Evolutionary conservation across 352 stramenopile species (phyloP).

Genomic region (Hyaloperonospora brassicae): DNA sequence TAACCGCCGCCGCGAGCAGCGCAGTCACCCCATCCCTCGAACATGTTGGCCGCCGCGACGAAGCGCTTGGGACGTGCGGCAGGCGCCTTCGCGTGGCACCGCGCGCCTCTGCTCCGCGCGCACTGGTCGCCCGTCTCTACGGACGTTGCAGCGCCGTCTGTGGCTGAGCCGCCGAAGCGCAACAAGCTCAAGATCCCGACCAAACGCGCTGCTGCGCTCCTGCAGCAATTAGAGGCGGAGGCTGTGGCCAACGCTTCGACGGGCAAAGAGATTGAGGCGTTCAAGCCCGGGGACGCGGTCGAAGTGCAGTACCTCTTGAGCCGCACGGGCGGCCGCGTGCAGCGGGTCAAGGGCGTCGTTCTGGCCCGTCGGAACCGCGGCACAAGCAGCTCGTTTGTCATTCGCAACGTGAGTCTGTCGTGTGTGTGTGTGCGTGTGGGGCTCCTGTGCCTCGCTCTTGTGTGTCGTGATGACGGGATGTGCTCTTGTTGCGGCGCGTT

Average conservation of each 20-base stretch:
- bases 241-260: slow-evolving; percentile 53
- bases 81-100: slow-evolving; percentile 21
- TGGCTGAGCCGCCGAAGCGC: slow-evolving; percentile 29
- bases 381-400: slow-evolving; percentile 76
- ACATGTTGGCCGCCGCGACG: slow-evolving; percentile 52
- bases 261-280: slow-evolving; percentile 59
- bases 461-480: too few relatives aligned
- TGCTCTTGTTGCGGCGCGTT: not conserved
- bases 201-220: slow-evolving; percentile 58
- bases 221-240: slow-evolving; percentile 63
- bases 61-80: slow-evolving; percentile 41
- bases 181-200: slow-evolving; percentile 79
- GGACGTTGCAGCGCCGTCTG: slow-evolving; percentile 13
- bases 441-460: too few relatives aligned
- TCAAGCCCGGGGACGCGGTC: slow-evolving; percentile 71
- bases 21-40: not conserved
- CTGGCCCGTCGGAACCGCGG: slow-evolving; percentile 73
- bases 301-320: slow-evolving; percentile 78
- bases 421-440: too few relatives aligned
- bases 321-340: slow-evolving; percentile 58
- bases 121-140: slow-evolving; percentile 39
- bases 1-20: too few relatives aligned
- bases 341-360: slow-evolving; percentile 77
- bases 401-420: slow-evolving; percentile 74
- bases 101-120: slow-evolving; percentile 24